A percentile compares a stretch with the other conserved stretches of the same genome.
Conservation (phyloP, 2,329 filamentous ascomycete species). For the Ceratocystis albifundus region DNA sequence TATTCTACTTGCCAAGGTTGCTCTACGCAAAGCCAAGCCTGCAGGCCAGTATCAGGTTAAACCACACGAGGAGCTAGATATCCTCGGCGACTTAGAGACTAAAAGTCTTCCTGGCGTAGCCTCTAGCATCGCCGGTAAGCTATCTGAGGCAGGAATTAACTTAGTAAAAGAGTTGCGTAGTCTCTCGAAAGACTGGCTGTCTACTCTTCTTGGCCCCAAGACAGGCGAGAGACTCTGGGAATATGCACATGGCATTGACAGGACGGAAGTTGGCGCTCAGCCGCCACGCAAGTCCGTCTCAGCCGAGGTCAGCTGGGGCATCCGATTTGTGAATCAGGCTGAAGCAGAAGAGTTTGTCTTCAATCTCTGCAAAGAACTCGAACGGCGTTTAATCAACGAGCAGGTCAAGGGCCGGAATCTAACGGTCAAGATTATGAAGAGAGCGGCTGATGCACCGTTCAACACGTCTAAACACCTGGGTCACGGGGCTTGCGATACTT, state of each 20-base stretch:
- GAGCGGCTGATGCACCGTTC: conserved; percentile 72
- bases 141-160: conserved; percentile 76
- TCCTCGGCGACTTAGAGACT: conserved; percentile 67
- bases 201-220: conserved; percentile 69
- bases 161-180: conserved; percentile 73
- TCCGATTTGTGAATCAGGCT: conserved; percentile 81
- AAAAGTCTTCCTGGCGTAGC: conserved; percentile 85
- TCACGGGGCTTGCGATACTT: conserved; percentile 87
- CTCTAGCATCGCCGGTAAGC: conserved; percentile 71
- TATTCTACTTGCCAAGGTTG: conserved; percentile 82
- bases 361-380: conserved; percentile 74
- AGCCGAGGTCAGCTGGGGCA: conserved; percentile 96
- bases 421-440: conserved; percentile 89
- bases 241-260: conserved; percentile 80
- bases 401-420: conserved; percentile 77
- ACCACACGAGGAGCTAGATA: conserved; percentile 63
- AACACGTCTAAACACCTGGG: conserved; percentile 89
- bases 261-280: conserved; percentile 73
- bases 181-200: conserved; percentile 62
- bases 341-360: conserved; percentile 87
- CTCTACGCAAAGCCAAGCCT: conserved; percentile 82
- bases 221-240: conserved; percentile 86
- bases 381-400: conserved; percentile 68
- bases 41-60: conserved; percentile 84
- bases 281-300: conserved; percentile 85